A percentile compares a stretch with the other conserved stretches of the same genome.
Evolutionary conservation across 352 stramenopile genomes (phyloP).

Genomic region (Globisporangium acanthophoron): DNA sequence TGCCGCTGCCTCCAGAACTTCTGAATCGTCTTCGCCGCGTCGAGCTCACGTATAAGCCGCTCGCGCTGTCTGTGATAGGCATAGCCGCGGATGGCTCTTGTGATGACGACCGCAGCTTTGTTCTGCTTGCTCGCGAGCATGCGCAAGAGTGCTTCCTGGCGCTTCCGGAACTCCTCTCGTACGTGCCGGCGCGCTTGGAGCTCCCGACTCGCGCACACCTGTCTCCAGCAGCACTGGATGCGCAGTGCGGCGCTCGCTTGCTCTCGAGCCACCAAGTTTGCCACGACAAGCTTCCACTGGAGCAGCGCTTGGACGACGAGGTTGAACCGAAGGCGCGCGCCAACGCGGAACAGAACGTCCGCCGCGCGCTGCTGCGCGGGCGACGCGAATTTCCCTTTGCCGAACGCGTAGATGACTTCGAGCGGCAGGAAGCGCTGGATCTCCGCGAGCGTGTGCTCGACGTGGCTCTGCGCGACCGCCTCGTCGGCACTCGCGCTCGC

Average conservation of each 20-base stretch:
- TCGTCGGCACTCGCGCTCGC: conserved; percentile 13
- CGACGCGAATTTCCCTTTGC: conserved; percentile 53
- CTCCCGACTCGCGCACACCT: conserved; percentile 25
- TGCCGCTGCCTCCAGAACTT: conserved; percentile 45
- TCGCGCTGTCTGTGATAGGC: conserved; percentile 2
- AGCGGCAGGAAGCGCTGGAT: conserved; percentile 57
- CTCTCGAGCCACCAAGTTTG: conserved; percentile 13
- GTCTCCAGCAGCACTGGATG: conserved; percentile 62
- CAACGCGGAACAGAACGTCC: conserved; percentile 34
- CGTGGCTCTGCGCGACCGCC: conserved; percentile 21
- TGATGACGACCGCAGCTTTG: conserved; percentile 41
- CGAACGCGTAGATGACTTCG: conserved; percentile 59
- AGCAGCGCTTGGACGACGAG: conserved; percentile 34
- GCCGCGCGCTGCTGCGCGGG: conserved; percentile 53
- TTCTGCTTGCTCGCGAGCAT: conserved; percentile 41
- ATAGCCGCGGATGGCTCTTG: conserved; percentile 28
- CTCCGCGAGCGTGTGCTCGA: conserved; percentile 38
- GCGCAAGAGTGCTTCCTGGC: conserved; percentile 33
- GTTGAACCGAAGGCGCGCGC: conserved; percentile 32
- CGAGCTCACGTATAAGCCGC: conserved; percentile 4
- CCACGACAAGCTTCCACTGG: conserved; percentile 34
- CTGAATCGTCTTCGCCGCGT: conserved; percentile 36
- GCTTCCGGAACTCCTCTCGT: conserved; percentile 30
- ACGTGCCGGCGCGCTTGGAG: conserved; percentile 21
- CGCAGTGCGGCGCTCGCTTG: conserved; percentile 8